phyloP scores from a whole-genome alignment of 176 grass and related monocot species.

The Bonia amplexicaulis region DNA sequence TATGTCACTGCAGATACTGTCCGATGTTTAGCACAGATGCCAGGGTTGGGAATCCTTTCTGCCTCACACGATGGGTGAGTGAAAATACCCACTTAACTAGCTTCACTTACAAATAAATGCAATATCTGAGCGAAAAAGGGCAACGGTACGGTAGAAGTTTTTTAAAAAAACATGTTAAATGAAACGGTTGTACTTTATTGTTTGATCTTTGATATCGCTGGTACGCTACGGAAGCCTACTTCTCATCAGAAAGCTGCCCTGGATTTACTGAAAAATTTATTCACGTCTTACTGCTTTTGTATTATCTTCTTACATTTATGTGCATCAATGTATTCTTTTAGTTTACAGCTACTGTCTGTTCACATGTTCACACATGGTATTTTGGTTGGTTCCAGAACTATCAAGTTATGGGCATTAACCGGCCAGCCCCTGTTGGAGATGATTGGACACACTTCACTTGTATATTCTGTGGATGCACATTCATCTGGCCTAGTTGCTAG shows the following conservation, averaged over 20 bases:
- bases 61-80: slow-evolving; percentile 85
- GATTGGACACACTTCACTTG: slow-evolving; percentile 90
- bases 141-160: neutral
- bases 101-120: neutral
- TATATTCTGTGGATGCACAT: slow-evolving; percentile 91
- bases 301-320: neutral
- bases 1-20: slow-evolving; percentile 64
- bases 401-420: slow-evolving; percentile 90
- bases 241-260: neutral
- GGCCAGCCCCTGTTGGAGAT: slow-evolving; percentile 90
- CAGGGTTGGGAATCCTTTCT: slow-evolving; percentile 76
- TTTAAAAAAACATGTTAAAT: neutral
- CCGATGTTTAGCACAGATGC: slow-evolving; percentile 71
- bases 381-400: slow-evolving; percentile 43
- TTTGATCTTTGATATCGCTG: slow-evolving; percentile 7
- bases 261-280: neutral
- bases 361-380: slow-evolving; percentile 12
- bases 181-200: neutral
- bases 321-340: neutral
- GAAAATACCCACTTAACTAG: slow-evolving; percentile 8
- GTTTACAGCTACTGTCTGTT: neutral
- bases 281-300: neutral
- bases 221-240: neutral
- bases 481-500: slow-evolving; percentile 91
- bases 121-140: neutral